Conservation (phyloP, 495 filamentous ascomycete species). For the Gamarada debralockiae region DNA sequence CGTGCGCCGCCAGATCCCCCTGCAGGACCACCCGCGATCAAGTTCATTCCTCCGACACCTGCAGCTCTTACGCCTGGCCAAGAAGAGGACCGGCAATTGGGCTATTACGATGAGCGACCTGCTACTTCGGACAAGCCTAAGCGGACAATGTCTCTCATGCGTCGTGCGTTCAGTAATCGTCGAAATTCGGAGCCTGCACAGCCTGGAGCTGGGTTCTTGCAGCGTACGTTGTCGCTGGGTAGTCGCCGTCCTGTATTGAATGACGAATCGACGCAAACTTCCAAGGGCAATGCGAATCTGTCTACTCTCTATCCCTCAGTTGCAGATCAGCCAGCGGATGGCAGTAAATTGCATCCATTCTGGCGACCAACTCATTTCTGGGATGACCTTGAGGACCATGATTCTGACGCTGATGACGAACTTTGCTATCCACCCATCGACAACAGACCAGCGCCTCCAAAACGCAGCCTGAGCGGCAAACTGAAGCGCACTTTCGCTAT, state of each 20-base stretch:
- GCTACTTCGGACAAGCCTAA: constrained; percentile 23
- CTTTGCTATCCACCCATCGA: constrained; percentile 21
- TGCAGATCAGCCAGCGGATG: constrained; percentile 40
- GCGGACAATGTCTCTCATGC: constrained; percentile 50
- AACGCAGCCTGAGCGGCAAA: constrained; percentile 42
- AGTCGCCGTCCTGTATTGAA: constrained; percentile 17
- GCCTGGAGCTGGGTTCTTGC: constrained; percentile 37
- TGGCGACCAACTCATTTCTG: constrained; percentile 75
- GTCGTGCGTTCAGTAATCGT: constrained; percentile 53
- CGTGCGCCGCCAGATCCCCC: constrained; percentile 61
- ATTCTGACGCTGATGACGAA: constrained; percentile 38
- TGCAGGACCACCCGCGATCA: constrained; percentile 38
- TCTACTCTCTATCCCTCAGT: constrained; percentile 31
- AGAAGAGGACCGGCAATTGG: constrained; percentile 52
- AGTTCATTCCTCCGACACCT: constrained; percentile 73
- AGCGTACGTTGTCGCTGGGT: constrained; percentile 30
- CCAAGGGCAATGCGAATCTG: constrained; percentile 17
- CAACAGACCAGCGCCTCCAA: constrained; percentile 39
- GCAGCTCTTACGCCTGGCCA: constrained; percentile 45
- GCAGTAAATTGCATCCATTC: constrained; percentile 67
- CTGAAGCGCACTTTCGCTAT: constrained; percentile 48
- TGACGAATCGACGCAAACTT: constrained; percentile 20
- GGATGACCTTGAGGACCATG: constrained; percentile 54
- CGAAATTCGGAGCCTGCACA: constrained; percentile 51
- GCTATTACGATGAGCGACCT: constrained; percentile 24